Conservation (phyloP, 2,329 filamentous ascomycete genomes). For the Lasiodiplodia sp. region DNA sequence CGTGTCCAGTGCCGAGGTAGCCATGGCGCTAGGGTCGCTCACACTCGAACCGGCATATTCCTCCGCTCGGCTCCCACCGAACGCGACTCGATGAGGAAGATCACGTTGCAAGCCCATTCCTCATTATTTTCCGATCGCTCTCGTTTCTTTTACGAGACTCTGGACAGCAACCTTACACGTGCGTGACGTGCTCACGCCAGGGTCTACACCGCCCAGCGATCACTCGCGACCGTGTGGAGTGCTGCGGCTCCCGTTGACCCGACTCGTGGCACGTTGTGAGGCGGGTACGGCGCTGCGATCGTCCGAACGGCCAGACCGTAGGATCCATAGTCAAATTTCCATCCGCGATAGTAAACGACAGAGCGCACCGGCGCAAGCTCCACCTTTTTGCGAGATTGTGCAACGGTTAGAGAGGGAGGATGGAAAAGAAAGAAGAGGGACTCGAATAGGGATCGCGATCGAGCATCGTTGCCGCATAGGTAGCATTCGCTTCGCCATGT, state of each 20-base stretch:
- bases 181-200: not conserved
- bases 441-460: not conserved
- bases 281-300: not conserved
- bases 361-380: not conserved
- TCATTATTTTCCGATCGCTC: not conserved
- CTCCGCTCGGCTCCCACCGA: slow-evolving; percentile 4
- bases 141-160: not conserved
- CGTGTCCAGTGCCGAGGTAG: not conserved
- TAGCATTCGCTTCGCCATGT: not conserved
- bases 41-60: slow-evolving; percentile 3
- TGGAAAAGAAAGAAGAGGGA: not conserved
- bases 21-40: not conserved
- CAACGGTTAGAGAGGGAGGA: not conserved
- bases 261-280: not conserved
- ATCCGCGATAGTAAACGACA: not conserved
- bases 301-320: slow-evolving; percentile 1
- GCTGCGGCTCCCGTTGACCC: not conserved
- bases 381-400: slow-evolving; percentile 1
- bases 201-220: not conserved
- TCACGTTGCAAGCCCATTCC: slow-evolving; percentile 12
- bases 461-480: not conserved
- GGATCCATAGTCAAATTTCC: slow-evolving; percentile 8
- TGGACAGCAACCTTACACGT: not conserved
- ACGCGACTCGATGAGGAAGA: not conserved
- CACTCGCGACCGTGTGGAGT: not conserved